phyloP scores from a whole-genome alignment of 1,139 yeast genomes.

The Suhomyces panamericanus region DNA sequence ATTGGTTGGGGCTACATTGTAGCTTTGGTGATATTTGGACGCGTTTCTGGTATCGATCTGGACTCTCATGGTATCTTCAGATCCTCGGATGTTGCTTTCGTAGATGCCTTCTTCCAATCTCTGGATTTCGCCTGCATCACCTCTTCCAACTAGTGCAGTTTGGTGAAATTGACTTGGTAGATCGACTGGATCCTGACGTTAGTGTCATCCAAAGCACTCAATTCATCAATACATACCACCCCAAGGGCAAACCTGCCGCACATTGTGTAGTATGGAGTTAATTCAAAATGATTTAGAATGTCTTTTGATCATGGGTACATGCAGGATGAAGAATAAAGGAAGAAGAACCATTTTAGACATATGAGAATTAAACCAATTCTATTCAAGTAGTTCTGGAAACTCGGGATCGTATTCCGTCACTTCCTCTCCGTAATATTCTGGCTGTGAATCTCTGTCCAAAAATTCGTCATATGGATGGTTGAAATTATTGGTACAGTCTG shows the following conservation, averaged over 20 bases:
- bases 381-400: not conserved
- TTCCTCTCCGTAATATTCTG: slow-evolving; percentile 19
- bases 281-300: not conserved
- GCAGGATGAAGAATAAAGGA: not conserved
- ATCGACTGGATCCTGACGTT: slow-evolving; percentile 29
- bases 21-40: slow-evolving; percentile 26
- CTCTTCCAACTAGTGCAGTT: slow-evolving; percentile 19
- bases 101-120: slow-evolving; percentile 10
- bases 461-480: slow-evolving; percentile 41
- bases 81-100: slow-evolving; percentile 9
- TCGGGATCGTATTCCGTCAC: slow-evolving; percentile 15
- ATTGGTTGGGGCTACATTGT: slow-evolving; percentile 46
- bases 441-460: slow-evolving; percentile 26
- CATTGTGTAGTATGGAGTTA: not conserved
- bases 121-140: slow-evolving; percentile 7
- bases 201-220: slow-evolving; percentile 2
- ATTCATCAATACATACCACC: slow-evolving; percentile 32
- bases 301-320: not conserved
- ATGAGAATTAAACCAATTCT: no score
- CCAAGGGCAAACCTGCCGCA: slow-evolving; percentile 38
- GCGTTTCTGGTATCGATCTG: slow-evolving; percentile 14
- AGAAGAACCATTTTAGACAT: no score
- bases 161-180: slow-evolving; percentile 34
- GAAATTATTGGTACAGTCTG: slow-evolving; percentile 35
- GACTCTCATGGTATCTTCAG: slow-evolving; percentile 7